phyloP scores from a whole-genome alignment of 164 flowering plant genomes.

The Echeveria elegans region DNA sequence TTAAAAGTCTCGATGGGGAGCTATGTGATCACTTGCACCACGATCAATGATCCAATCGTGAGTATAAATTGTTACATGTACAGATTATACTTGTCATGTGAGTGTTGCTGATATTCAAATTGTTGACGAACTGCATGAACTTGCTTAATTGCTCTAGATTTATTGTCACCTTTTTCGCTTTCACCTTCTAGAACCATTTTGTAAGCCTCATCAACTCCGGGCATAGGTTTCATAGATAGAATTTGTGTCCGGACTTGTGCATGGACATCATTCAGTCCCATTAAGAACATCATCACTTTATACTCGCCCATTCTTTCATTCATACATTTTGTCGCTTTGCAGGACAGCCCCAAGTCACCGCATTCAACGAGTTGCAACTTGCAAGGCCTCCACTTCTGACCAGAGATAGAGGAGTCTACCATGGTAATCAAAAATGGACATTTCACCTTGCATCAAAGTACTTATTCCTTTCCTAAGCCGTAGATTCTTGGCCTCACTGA shows the following conservation, averaged over 20 bases:
- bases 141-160: not conserved
- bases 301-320: not conserved
- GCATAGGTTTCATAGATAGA: not conserved
- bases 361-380: not conserved
- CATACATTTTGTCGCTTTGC: not conserved
- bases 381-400: not conserved
- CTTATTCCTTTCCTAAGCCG: not conserved
- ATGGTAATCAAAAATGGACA: not conserved
- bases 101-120: no score
- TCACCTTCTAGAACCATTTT: not conserved
- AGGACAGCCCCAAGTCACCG: not conserved
- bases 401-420: not conserved
- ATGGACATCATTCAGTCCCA: not conserved
- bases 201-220: not conserved
- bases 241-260: not conserved
- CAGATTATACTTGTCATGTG: no score
- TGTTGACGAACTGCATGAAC: not conserved
- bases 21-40: no score
- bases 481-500: not conserved
- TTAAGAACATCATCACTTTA: not conserved
- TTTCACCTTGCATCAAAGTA: not conserved
- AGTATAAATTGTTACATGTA: no score
- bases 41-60: no score
- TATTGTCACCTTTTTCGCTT: not conserved
- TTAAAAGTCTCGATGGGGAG: no score